Evolutionary conservation across 768 basidiomycete genomes (phyloP).

Genomic region (Russula sp.): DNA sequence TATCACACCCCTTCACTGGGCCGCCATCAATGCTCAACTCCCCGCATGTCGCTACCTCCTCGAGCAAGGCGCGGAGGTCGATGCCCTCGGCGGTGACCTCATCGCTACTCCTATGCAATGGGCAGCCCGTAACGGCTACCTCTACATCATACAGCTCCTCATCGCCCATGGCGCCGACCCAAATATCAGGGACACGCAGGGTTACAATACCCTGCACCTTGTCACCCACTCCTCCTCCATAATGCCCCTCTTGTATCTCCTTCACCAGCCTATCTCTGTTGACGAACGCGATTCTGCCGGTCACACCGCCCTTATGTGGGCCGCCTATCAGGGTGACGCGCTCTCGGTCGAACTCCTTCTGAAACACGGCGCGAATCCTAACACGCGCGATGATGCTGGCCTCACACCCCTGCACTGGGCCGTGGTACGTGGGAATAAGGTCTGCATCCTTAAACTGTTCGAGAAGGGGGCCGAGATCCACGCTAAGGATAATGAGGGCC

Average conservation of each 20-base stretch:
- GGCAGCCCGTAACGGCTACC: conserved; percentile 95
- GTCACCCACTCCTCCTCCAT: conserved; percentile 92
- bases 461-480: conserved; percentile 80
- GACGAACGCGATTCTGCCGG: conserved; percentile 89
- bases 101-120: conserved; percentile 94
- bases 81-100: conserved; percentile 90
- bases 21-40: conserved; percentile 94
- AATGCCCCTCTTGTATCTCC: conserved; percentile 87
- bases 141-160: conserved; percentile 91
- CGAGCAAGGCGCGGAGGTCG: conserved; percentile 91
- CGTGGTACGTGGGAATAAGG: conserved; percentile 87
- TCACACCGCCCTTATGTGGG: conserved; percentile 97
- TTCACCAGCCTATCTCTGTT: conserved; percentile 89
- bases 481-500: conserved; percentile 73
- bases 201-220: conserved; percentile 93
- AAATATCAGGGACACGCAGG: conserved; percentile 83
- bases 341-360: conserved; percentile 88
- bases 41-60: conserved; percentile 79
- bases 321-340: conserved; percentile 96
- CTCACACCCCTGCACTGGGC: conserved; percentile 95
- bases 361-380: conserved; percentile 76
- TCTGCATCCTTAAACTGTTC: conserved; percentile 76
- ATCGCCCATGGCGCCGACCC: conserved; percentile 90
- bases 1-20: conserved; percentile 96
- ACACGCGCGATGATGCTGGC: conserved; percentile 70